Conservation (phyloP, 441 rosid species). For the Populus hybrid region DNA sequence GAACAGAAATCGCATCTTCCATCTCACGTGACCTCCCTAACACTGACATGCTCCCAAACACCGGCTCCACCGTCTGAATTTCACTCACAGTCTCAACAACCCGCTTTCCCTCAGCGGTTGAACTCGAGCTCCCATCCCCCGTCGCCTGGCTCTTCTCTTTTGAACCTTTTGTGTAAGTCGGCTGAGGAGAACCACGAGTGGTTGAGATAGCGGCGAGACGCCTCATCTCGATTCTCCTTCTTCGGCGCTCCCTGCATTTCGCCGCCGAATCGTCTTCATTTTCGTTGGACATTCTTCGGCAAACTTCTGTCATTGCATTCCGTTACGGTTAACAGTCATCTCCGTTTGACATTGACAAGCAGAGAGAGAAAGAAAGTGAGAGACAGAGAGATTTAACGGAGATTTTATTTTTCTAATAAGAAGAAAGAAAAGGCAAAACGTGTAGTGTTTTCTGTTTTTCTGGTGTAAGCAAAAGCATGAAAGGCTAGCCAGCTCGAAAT, state of each 20-base stretch:
- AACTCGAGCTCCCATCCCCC: constrained; percentile 20
- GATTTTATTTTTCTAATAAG: background rate
- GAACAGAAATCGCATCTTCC: constrained; percentile 64
- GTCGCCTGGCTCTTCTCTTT: constrained; percentile 8
- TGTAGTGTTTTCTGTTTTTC: constrained; percentile 27
- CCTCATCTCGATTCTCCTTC: constrained; percentile 61
- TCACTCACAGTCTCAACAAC: constrained; percentile 14
- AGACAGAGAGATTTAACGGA: constrained; percentile 5
- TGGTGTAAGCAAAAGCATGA: constrained; percentile 14
- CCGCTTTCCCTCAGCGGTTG: constrained; percentile 29
- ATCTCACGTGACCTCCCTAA: constrained; percentile 67
- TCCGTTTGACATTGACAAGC: background rate
- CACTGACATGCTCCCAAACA: constrained; percentile 56
- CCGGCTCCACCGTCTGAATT: constrained; percentile 27
- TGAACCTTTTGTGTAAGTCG: background rate
- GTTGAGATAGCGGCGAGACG: constrained; percentile 28
- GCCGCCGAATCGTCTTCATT: constrained; percentile 42
- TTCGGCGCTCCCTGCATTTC: constrained; percentile 70
- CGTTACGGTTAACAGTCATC: constrained; percentile 4
- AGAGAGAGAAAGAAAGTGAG: background rate
- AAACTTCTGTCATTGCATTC: constrained; percentile 38
- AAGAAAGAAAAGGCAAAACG: constrained; percentile 21
- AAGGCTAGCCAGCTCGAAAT: background rate
- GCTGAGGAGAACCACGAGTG: constrained; percentile 10
- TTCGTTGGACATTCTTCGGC: constrained; percentile 30